Percentiles rank a stretch among this genome's conserved stretches.
Conservation (phyloP, 257 asterid species). For the Eucommia ulmoides region DNA sequence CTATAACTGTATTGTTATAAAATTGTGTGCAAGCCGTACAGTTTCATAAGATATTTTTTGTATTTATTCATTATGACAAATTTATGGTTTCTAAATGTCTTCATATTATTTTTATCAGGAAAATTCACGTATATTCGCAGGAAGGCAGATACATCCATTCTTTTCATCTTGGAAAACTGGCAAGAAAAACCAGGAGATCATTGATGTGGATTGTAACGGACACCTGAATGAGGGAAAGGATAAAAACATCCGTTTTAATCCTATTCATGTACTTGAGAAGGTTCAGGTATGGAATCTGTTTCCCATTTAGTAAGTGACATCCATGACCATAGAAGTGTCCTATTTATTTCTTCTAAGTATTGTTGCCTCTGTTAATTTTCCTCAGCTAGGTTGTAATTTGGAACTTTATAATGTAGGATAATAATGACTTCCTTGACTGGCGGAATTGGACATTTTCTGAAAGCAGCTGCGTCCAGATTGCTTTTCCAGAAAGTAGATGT, state of each 20-base stretch:
- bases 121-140: conserved; percentile 71
- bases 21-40: too few species aligned
- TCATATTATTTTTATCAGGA: conserved; percentile 40
- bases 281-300: conserved; percentile 37
- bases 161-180: conserved; percentile 56
- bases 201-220: conserved; percentile 30
- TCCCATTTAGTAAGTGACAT: conserved; percentile 4
- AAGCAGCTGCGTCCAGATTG: conserved; percentile 14
- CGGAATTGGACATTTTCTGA: conserved; percentile 60
- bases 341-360: neutral
- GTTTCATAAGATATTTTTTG: neutral
- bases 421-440: conserved; percentile 45
- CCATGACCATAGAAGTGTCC: neutral
- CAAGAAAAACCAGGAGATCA: conserved; percentile 41
- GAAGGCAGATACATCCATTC: conserved; percentile 87
- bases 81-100: conserved; percentile 2
- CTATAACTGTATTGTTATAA: too few species aligned
- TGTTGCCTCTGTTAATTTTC: neutral
- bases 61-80: neutral
- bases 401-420: conserved; percentile 40
- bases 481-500: conserved; percentile 23
- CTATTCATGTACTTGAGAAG: conserved; percentile 69
- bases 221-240: conserved; percentile 37
- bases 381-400: neutral
- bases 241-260: conserved; percentile 38